phyloP scores from a whole-genome alignment of 345 rosid species.

The Atalantia buxifolia region DNA sequence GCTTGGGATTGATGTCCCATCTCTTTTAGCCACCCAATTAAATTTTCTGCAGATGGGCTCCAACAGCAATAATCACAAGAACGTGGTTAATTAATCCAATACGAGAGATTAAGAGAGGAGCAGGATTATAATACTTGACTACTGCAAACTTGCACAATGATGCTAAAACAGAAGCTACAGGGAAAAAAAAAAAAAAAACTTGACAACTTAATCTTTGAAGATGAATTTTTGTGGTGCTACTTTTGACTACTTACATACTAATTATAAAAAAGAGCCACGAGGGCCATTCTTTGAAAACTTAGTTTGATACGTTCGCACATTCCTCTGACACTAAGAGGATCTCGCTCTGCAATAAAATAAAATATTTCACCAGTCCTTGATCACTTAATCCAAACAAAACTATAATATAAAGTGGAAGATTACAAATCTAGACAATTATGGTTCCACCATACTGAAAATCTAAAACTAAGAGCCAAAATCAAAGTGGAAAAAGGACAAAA shows the following conservation, averaged over 20 bases:
- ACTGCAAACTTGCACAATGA: not conserved
- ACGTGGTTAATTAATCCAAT: not conserved
- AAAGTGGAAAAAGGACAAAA: not conserved
- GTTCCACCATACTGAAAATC: slow-evolving; percentile 18
- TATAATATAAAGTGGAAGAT: slow-evolving; percentile 13
- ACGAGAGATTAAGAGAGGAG: not conserved
- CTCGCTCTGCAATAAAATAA: not conserved
- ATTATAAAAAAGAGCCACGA: not conserved
- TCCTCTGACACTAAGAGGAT: slow-evolving; percentile 19
- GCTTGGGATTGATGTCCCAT: not conserved
- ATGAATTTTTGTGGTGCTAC: not conserved
- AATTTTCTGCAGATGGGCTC: not conserved
- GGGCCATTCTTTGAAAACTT: not conserved
- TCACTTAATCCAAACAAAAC: slow-evolving; percentile 10
- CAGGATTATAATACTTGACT: not conserved
- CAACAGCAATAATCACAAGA: not conserved
- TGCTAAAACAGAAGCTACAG: not conserved
- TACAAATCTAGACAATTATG: slow-evolving; percentile 22
- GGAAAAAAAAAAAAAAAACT: no score
- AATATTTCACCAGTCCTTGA: not conserved
- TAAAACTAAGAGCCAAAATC: slow-evolving; percentile 15
- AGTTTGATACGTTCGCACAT: not conserved
- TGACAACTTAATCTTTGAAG: no score
- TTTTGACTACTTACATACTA: not conserved
- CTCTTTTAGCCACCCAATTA: not conserved